Base-by-base conservation (phyloP, 345 rosid species). In the Anastatica hierochuntica region DNA sequence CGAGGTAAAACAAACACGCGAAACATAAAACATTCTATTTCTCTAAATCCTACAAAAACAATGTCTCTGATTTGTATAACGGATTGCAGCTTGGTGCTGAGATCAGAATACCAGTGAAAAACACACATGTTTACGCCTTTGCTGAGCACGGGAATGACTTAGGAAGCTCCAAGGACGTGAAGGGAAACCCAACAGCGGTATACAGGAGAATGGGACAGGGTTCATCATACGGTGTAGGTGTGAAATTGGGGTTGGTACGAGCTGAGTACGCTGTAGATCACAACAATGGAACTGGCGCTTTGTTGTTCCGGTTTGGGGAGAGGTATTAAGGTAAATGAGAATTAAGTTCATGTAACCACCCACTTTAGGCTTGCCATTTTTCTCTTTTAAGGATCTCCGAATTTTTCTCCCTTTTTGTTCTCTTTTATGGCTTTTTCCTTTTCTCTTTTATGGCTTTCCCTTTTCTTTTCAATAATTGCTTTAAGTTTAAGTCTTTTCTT, bases 181-280 rank as follows among this genome's bases (percentile, higher is more conserved):
- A 92, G 67, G 99, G 99, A 24, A 92, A 92, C 63, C 99, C 99
- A 20, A 92, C 99, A 8, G 95, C 80, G 42, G 97, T 85, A 7
- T 92, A 88, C 66, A 74, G 90, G 71, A 82, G 97, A 70, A 69
- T 75, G 94, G 97, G 95, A 30, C 83, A 78, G 2, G 97, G 99
- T 56, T 94, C 99, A 8, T 94, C 99, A 0, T 88, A 88, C 35
- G 97, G 98, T 52, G 77, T 67, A 46, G 97, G 98, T 11, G 78
- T 74, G 49, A 88, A 92, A 79, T 71, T 92, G 11, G 98, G 98
- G 41, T 69, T 88, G 49, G 97, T 88, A 16, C 66, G 98, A 15
- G 97, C 98, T 6, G 97, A 92, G 67, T 88, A 92, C 64, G 95
- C 95, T 9, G 88, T 92, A 33, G 98, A 92, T 72, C 97, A 92